Percentiles rank a stretch among this genome's conserved stretches.
phyloP scores from a whole-genome alignment of 805 yeast species.

The Suhomyces tanzawaensis region DNA sequence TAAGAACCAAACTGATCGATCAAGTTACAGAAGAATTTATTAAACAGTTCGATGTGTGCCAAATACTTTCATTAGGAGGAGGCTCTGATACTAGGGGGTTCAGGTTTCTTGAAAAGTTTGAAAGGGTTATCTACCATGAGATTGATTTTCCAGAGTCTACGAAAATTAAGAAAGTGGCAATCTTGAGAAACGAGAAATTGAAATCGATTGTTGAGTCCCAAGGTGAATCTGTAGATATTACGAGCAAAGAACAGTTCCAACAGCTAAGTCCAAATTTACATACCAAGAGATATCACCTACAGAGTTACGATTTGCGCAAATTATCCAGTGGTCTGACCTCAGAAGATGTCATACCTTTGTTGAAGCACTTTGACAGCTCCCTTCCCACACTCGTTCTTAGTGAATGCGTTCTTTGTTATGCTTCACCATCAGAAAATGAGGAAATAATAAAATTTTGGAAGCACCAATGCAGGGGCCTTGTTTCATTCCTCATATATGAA shows the following conservation, averaged over 20 bases:
- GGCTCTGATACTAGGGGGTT: conserved; percentile 78
- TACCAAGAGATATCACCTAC: conserved; percentile 46
- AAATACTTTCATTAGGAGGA: conserved; percentile 72
- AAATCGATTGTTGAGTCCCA: conserved; percentile 18
- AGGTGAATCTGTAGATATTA: conserved; percentile 12
- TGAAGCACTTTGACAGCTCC: conserved; percentile 24
- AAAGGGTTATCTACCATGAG: conserved; percentile 49
- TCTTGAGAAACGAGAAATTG: conserved; percentile 32
- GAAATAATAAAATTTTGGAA: conserved; percentile 46
- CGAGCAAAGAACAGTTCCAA: conserved; percentile 23
- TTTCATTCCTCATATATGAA: conserved; percentile 55
- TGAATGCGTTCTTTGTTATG: conserved; percentile 76
- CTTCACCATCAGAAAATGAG: conserved; percentile 49
- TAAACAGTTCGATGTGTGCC: conserved; percentile 28
- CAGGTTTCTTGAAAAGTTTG: conserved; percentile 35
- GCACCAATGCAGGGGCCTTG: conserved; percentile 15
- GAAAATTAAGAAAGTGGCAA: conserved; percentile 49
- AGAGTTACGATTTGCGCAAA: conserved; percentile 54
- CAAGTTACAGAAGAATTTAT: conserved; percentile 43
- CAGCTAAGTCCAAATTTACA: conserved; percentile 28
- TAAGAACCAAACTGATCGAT: conserved; percentile 57
- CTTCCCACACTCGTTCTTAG: conserved; percentile 62
- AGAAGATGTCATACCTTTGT: conserved; percentile 5
- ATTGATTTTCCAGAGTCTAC: conserved; percentile 61
- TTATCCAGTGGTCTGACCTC: conserved; percentile 13